Evolutionary conservation across 2,329 filamentous ascomycete species (phyloP).

Genomic region (Penicillium nordicum): DNA sequence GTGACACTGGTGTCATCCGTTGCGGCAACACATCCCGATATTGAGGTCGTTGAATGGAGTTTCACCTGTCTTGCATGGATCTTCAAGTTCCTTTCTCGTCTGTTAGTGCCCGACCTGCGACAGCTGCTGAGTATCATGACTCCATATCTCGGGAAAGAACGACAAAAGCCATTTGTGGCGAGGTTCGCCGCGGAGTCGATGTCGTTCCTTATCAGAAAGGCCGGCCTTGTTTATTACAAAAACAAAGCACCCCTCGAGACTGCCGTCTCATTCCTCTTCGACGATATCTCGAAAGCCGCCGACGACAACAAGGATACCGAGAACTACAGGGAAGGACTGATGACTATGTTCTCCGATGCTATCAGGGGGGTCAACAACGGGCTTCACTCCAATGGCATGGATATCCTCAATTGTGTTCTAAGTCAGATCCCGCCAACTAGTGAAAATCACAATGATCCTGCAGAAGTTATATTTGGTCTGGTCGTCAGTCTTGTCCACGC

Average conservation of each 20-base stretch:
- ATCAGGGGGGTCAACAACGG: conserved; percentile 60
- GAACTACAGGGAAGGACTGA: conserved; percentile 80
- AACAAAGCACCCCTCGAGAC: conserved; percentile 64
- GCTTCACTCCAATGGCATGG: conserved; percentile 56
- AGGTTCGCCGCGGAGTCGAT: conserved; percentile 92
- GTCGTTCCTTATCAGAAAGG: conserved; percentile 89
- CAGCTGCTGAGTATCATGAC: conserved; percentile 81
- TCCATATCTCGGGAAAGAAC: conserved; percentile 76
- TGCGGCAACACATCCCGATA: conserved; percentile 71
- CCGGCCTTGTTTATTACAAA: conserved; percentile 71
- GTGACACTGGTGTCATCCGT: conserved; percentile 73
- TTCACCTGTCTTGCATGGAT: conserved; percentile 92
- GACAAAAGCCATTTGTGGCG: conserved; percentile 80
- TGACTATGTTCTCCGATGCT: conserved; percentile 87
- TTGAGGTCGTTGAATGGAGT: conserved; percentile 95
- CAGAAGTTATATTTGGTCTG: conserved; percentile 68
- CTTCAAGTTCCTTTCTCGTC: conserved; percentile 91
- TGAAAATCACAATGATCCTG: conserved; percentile 27
- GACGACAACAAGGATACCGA: conserved; percentile 35
- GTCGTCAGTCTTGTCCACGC: conserved; percentile 81
- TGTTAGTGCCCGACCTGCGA: conserved; percentile 79
- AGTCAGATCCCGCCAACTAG: conserved; percentile 30
- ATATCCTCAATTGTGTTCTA: conserved; percentile 53
- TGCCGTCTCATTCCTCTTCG: conserved; percentile 69
- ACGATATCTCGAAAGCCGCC: conserved; percentile 55